phyloP scores from a whole-genome alignment of 768 basidiomycete genomes.

The Strobilomyces echinocephalus region DNA sequence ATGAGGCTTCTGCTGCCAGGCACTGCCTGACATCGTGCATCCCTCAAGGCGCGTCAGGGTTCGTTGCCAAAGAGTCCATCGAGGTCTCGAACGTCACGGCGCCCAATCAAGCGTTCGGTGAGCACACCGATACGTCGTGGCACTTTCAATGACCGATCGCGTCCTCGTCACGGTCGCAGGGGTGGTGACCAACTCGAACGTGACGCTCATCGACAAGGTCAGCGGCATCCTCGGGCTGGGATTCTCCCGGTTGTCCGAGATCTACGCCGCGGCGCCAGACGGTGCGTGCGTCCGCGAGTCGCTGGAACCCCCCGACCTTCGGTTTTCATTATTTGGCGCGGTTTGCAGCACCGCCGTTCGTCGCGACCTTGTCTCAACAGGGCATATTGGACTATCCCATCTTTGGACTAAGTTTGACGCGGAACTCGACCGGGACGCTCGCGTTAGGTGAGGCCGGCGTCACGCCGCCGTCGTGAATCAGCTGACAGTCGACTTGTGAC shows the following conservation, averaged over 20 bases:
- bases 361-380: conserved; percentile 54
- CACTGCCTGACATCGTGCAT: conserved; percentile 1
- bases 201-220: conserved; percentile 55
- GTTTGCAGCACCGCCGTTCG: conserved; percentile 59
- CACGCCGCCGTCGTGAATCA: too few species aligned
- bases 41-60: conserved; percentile 57
- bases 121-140: conserved; percentile 19
- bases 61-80: conserved; percentile 64
- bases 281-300: conserved; percentile 39
- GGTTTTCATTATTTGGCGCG: background rate
- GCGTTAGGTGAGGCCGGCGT: conserved; percentile 46
- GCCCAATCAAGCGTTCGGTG: conserved; percentile 64
- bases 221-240: conserved; percentile 76
- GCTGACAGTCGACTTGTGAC: background rate
- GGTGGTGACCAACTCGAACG: conserved; percentile 56
- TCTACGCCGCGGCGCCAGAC: conserved; percentile 42
- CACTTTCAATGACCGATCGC: background rate
- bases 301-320: background rate
- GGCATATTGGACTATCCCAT: conserved; percentile 70
- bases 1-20: background rate
- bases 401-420: conserved; percentile 65
- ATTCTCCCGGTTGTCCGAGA: conserved; percentile 67
- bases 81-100: conserved; percentile 56
- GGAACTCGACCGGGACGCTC: conserved; percentile 56
- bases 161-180: conserved; percentile 39